Evolutionary conservation across 106 monocot genomes (phyloP).

Genomic region (Dendrobium officinale): DNA sequence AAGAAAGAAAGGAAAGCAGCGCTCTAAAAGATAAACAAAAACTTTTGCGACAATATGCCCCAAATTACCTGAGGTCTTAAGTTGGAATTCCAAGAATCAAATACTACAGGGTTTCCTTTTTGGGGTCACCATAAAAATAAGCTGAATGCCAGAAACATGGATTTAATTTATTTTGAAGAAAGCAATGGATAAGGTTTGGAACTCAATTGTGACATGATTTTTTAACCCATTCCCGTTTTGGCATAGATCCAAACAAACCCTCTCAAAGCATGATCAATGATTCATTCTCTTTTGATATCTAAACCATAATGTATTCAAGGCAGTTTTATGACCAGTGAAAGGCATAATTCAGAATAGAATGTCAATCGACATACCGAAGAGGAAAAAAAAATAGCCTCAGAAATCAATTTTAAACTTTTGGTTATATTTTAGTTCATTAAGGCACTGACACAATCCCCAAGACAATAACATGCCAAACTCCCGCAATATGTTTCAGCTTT

Average conservation of each 20-base stretch:
- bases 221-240: neutral
- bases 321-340: neutral
- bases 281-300: neutral
- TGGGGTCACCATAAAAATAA: neutral
- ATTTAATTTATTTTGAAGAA: neutral
- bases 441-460: neutral
- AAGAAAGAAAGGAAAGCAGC: neutral
- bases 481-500: neutral
- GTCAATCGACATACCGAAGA: neutral
- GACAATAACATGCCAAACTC: neutral
- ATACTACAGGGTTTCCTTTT: neutral
- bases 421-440: neutral
- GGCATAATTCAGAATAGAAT: neutral
- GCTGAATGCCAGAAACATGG: neutral
- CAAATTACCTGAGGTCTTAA: neutral
- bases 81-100: neutral
- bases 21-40: neutral
- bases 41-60: neutral
- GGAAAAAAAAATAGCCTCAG: neutral
- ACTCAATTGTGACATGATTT: neutral
- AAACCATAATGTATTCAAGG: neutral
- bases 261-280: neutral
- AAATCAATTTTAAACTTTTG: neutral
- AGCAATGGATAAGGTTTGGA: neutral
- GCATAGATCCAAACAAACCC: neutral